Conservation (phyloP, 495 filamentous ascomycete genomes). For the Terfezia claveryi region DNA sequence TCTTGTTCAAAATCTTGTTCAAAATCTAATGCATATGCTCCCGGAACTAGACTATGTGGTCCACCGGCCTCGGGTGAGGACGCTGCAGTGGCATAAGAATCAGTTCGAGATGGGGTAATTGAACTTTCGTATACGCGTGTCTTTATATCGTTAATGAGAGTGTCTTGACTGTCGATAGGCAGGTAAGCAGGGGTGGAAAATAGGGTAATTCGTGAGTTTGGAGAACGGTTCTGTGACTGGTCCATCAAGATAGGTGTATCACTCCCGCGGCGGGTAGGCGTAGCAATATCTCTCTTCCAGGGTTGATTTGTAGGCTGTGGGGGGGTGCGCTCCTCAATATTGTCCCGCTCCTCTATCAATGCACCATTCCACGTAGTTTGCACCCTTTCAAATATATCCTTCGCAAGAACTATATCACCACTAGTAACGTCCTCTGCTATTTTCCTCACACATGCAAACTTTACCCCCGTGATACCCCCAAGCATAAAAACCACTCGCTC, state of each 20-base stretch:
- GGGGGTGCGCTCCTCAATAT: neutral
- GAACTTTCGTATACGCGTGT: no score
- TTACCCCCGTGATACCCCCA: conserved; percentile 6
- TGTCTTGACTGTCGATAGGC: neutral
- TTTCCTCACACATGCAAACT: neutral
- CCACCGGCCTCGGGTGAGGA: neutral
- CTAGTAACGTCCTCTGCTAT: neutral
- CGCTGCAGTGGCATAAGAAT: neutral
- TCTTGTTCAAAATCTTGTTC: no score
- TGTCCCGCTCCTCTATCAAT: neutral
- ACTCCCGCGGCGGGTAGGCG: neutral
- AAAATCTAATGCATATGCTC: neutral
- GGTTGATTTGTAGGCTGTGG: neutral
- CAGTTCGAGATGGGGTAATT: no score
- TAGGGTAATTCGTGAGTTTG: neutral
- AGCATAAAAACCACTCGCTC: conserved; percentile 3
- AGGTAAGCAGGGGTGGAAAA: neutral
- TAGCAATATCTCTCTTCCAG: neutral
- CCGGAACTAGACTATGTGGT: neutral
- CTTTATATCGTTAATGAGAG: neutral
- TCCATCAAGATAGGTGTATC: neutral
- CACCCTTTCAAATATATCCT: neutral
- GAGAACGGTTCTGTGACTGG: neutral
- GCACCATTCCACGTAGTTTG: neutral
- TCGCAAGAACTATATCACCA: neutral